Evolutionary conservation across 306 rosid genomes (phyloP), one percentile per base, ranked within the genome.

Genomic region (Prunus mongolica): DNA sequence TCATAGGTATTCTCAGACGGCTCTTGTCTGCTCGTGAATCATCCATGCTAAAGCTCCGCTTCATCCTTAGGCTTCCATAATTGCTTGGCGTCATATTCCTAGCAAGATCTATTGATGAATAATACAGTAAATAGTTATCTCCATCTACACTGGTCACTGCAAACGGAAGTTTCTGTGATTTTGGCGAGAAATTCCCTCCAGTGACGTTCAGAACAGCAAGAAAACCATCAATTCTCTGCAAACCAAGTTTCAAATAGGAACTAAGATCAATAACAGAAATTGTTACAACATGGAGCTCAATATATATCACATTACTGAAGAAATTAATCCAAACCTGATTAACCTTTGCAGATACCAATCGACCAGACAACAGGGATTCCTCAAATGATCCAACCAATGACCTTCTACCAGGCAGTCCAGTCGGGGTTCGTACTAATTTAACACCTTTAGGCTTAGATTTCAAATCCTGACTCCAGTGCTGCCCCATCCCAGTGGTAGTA

Each of bases 371-470:
- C 49, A 93, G 73, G 20, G 97, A 93, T 82, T 93, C 98, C 90
- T 93, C 97, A 55, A 91, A 91, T 27, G 98, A 93, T 73, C 98
- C 98, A 66, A 93, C 86, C 73, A 93, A 81, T 18, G 96, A 89
- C 80, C 93, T 89, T 84, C 93, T 82, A 65, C 71, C 69, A 8
- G 86, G 87, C 24, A 83, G 58, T 69, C 89, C 87, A 76, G 76
- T 81, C 54, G 76, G 60, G 4, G 78, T 38, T 79, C 84, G 76
- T 38, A 52, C 79, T 44, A 82, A 77, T 45, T 78, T 88, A 69
- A 75, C 69, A 76, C 74, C 66, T 44, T 50, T 81, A 74, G 89
- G 83, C 75, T 87, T 81, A 74, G 77, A 78, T 77, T 84, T 82
- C 63, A 75, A 73, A 57, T 71, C 81, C 70, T 60, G 81, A 81